These are phyloP conservation scores for Reticulascus tulasneorum DNA, from an alignment of 2,329 filamentous ascomycete genomes.

Conservation along the genomic window DNA sequence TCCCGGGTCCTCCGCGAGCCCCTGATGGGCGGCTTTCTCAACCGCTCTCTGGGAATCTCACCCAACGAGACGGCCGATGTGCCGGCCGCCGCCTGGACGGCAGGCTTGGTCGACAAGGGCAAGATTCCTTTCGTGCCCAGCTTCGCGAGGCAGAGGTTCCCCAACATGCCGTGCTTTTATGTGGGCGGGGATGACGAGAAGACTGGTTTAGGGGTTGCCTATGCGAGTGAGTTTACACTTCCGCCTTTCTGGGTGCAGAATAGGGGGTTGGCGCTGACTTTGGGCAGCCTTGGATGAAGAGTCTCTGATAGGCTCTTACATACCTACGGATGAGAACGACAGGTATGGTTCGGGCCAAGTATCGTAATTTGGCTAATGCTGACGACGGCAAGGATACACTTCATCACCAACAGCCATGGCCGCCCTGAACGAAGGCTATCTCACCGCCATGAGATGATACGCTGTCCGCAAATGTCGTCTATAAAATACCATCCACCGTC, in stretches of 20 bases:
- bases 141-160: conserved; percentile 19
- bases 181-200: conserved; percentile 33
- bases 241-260: neutral
- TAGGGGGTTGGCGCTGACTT: conserved; percentile 8
- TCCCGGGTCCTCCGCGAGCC: conserved; percentile 24
- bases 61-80: conserved; percentile 22
- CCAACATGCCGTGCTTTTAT: conserved; percentile 36
- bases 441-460: conserved; percentile 29
- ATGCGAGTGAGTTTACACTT: conserved; percentile 35
- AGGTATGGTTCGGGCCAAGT: conserved; percentile 23
- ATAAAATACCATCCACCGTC: conserved; percentile 43
- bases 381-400: conserved; percentile 5
- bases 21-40: conserved; percentile 27
- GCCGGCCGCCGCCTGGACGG: conserved; percentile 32
- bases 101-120: conserved; percentile 35
- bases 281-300: conserved; percentile 30
- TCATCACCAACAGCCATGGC: conserved; percentile 8
- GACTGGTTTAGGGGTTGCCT: conserved; percentile 37
- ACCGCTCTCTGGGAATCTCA: conserved; percentile 27
- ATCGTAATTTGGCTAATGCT: neutral
- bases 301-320: conserved; percentile 33
- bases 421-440: conserved; percentile 9
- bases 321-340: conserved; percentile 39
- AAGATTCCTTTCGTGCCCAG: conserved; percentile 29
- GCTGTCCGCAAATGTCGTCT: conserved; percentile 37